phyloP scores from a whole-genome alignment of 352 stramenopile genomes.

The Globisporangium parvum region DNA sequence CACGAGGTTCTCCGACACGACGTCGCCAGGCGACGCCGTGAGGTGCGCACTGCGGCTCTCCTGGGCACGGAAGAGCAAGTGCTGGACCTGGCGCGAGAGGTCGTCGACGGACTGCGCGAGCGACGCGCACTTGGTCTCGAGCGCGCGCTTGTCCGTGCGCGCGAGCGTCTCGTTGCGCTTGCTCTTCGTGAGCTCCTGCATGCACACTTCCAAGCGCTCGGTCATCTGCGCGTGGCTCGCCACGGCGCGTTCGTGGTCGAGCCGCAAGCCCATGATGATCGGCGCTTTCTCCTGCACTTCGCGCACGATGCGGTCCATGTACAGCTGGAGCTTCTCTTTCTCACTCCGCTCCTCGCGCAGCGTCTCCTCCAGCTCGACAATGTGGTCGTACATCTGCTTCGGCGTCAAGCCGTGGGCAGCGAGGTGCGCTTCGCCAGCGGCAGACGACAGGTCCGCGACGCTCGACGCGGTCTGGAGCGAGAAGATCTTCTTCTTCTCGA shows the following conservation, averaged over 20 bases:
- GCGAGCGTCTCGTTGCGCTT: conserved; percentile 63
- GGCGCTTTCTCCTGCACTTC: conserved; percentile 92
- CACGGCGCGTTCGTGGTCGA: conserved; percentile 88
- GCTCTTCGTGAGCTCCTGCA: conserved; percentile 66
- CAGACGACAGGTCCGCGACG: conserved; percentile 52
- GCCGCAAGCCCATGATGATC: conserved; percentile 80
- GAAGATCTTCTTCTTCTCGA: conserved; percentile 61
- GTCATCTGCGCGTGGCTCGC: conserved; percentile 76
- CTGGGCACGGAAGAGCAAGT: conserved; percentile 73
- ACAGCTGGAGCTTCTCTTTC: conserved; percentile 87
- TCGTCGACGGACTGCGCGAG: conserved; percentile 83
- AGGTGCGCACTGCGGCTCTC: conserved; percentile 26
- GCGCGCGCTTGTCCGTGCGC: conserved; percentile 51
- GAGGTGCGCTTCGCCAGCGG: conserved; percentile 57
- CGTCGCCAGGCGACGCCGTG: conserved; percentile 13
- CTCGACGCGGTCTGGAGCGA: conserved; percentile 44
- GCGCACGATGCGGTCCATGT: conserved; percentile 88
- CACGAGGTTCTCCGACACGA: conserved; percentile 69
- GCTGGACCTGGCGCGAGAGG: conserved; percentile 90
- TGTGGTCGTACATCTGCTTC: conserved; percentile 87
- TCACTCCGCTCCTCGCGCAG: conserved; percentile 70
- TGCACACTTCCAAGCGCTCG: conserved; percentile 53
- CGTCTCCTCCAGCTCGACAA: conserved; percentile 85
- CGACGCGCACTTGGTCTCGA: conserved; percentile 68
- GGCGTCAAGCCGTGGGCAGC: conserved; percentile 63